phyloP scores from a whole-genome alignment of 2,329 filamentous ascomycete species.

The Paracamarosporium sp. region DNA sequence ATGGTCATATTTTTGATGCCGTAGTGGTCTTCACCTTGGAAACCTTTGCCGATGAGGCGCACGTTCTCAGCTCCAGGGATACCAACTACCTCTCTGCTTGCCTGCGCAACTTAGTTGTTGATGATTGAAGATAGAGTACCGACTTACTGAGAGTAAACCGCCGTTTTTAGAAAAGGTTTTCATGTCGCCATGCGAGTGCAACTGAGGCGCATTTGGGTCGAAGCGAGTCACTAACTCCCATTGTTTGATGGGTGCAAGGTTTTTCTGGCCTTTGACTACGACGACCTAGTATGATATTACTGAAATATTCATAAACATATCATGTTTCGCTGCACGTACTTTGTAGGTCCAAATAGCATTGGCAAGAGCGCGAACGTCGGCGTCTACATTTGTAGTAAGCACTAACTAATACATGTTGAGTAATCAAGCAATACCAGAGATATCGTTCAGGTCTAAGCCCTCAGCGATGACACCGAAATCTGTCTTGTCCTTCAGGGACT shows the following conservation, averaged over 20 bases:
- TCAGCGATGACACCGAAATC: constrained; percentile 34
- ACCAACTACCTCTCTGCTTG: constrained; percentile 9
- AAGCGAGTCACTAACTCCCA: constrained; percentile 54
- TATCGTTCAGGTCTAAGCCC: constrained; percentile 47
- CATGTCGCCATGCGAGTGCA: constrained; percentile 53
- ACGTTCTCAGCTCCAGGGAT: constrained; percentile 55
- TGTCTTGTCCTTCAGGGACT: constrained; percentile 11
- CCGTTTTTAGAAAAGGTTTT: constrained; percentile 51
- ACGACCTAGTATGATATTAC: constrained; percentile 38
- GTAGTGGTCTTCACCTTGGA: constrained; percentile 54
- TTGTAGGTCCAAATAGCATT: constrained; percentile 53
- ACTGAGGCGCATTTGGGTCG: constrained; percentile 49
- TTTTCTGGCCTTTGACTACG: constrained; percentile 52
- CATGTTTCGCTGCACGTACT: neutral
- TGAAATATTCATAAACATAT: neutral
- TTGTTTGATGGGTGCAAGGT: constrained; percentile 51
- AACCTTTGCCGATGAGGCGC: constrained; percentile 54
- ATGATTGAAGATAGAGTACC: too few relatives aligned
- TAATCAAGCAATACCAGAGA: constrained; percentile 37
- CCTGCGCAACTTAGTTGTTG: neutral
- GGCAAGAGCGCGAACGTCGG: constrained; percentile 44
- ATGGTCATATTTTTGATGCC: constrained; percentile 50
- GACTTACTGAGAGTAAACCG: constrained; percentile 45
- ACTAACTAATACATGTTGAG: neutral
- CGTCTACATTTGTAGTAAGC: neutral